phyloP scores from a whole-genome alignment of 768 basidiomycete species.

The Russula foetens region DNA sequence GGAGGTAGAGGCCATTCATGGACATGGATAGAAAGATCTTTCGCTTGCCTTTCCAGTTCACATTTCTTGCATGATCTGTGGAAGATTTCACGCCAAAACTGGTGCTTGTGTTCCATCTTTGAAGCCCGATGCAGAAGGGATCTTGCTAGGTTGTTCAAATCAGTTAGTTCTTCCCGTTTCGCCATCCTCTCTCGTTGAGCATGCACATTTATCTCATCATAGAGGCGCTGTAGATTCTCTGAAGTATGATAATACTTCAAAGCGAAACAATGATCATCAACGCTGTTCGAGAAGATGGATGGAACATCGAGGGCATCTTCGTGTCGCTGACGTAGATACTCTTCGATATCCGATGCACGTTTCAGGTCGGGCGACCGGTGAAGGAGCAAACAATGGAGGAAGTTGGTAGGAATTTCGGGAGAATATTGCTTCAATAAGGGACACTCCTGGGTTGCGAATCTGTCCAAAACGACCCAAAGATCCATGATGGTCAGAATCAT shows the following conservation, averaged over 20 bases:
- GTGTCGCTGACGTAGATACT: conserved; percentile 5
- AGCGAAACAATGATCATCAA: background rate
- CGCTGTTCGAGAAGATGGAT: conserved; percentile 2
- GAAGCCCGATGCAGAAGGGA: background rate
- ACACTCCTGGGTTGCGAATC: conserved; percentile 25
- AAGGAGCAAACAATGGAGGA: conserved; percentile 37
- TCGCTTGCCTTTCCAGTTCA: background rate
- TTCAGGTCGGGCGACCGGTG: conserved; percentile 19
- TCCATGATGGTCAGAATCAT: conserved; percentile 41
- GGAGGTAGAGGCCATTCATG: conserved; percentile 14
- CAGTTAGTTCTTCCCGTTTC: background rate
- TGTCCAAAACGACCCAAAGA: conserved; percentile 43
- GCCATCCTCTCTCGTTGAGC: background rate
- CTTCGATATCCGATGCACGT: conserved; percentile 6
- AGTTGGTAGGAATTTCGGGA: conserved; percentile 33
- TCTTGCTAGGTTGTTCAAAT: background rate
- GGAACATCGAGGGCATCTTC: background rate
- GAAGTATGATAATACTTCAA: conserved; percentile 4
- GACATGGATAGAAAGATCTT: background rate
- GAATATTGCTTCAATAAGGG: conserved; percentile 38
- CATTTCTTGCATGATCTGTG: background rate
- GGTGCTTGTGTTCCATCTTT: background rate
- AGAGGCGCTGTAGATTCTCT: background rate
- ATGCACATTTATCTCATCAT: background rate
- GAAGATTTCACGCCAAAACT: background rate